Conservation (phyloP, 306 rosid species). For the Prunus fruticosa region DNA sequence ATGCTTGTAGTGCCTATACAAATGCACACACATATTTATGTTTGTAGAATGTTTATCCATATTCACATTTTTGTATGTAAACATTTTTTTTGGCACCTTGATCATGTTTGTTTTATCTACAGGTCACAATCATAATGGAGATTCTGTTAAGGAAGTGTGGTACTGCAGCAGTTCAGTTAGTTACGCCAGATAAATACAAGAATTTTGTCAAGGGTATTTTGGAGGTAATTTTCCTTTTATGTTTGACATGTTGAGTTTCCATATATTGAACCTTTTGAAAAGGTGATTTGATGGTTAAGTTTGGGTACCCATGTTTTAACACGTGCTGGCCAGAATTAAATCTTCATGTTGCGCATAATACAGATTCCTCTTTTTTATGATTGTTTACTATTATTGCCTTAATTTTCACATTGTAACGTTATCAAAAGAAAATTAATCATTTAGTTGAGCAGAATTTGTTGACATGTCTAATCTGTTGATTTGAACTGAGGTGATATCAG, state of each 20-base stretch:
- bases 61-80: not conserved
- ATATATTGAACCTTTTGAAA: not conserved
- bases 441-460: not conserved
- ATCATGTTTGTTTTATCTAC: constrained; percentile 19
- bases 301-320: not conserved
- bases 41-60: not conserved
- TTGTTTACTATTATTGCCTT: not conserved
- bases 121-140: constrained; percentile 77
- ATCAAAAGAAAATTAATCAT: not conserved
- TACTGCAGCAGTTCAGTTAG: constrained; percentile 55
- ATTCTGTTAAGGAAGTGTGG: constrained; percentile 86
- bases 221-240: constrained; percentile 50
- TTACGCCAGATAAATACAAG: constrained; percentile 64
- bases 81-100: not conserved
- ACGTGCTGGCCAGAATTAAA: not conserved
- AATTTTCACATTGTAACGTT: not conserved
- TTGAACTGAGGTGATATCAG: not conserved
- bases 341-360: not conserved
- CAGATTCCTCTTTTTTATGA: no score
- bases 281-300: not conserved
- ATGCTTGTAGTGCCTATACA: not conserved
- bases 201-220: constrained; percentile 55
- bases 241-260: not conserved
- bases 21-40: not conserved
- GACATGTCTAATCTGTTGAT: not conserved